Conservation (phyloP, 2,329 filamentous ascomycete species). For the Calonectria multiphialidica region DNA sequence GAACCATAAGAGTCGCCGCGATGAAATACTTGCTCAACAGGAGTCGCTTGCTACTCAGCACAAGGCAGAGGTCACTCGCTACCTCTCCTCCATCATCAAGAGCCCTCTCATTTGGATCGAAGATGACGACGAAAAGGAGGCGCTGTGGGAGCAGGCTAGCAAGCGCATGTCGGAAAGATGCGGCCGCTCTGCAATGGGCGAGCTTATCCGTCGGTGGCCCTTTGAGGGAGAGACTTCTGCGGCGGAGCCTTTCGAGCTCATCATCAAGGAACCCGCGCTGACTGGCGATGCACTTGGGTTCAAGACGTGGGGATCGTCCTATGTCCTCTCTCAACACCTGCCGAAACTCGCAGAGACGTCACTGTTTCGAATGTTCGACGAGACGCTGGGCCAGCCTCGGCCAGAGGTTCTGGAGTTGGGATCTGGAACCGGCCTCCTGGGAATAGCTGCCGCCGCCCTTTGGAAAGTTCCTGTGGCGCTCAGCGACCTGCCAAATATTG, state of each 20-base stretch:
- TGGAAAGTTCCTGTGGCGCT: slow-evolving; percentile 77
- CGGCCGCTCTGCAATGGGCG: slow-evolving; percentile 75
- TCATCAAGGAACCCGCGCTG: slow-evolving; percentile 86
- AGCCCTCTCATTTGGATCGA: slow-evolving; percentile 77
- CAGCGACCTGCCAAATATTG: slow-evolving; percentile 87
- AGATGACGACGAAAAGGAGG: slow-evolving; percentile 74
- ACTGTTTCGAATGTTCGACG: slow-evolving; percentile 59
- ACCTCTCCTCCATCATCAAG: slow-evolving; percentile 77
- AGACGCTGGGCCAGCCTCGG: slow-evolving; percentile 45
- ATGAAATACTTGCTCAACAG: slow-evolving; percentile 56
- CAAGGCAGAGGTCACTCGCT: slow-evolving; percentile 69
- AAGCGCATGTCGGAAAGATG: slow-evolving; percentile 86
- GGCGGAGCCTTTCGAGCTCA: slow-evolving; percentile 68
- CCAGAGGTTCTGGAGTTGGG: slow-evolving; percentile 80
- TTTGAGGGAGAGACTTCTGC: slow-evolving; percentile 50
- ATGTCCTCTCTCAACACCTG: slow-evolving; percentile 83
- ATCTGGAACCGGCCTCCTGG: slow-evolving; percentile 91
- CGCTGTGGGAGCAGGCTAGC: slow-evolving; percentile 83
- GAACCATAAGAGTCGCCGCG: slow-evolving; percentile 61
- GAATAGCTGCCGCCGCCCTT: slow-evolving; percentile 83
- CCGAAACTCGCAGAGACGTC: slow-evolving; percentile 58
- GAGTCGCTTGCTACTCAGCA: slow-evolving; percentile 55
- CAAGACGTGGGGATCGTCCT: slow-evolving; percentile 96
- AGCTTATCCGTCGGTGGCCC: slow-evolving; percentile 67
- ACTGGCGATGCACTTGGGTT: slow-evolving; percentile 90